phyloP scores from a whole-genome alignment of 345 rosid species.

The Populus simonii region DNA sequence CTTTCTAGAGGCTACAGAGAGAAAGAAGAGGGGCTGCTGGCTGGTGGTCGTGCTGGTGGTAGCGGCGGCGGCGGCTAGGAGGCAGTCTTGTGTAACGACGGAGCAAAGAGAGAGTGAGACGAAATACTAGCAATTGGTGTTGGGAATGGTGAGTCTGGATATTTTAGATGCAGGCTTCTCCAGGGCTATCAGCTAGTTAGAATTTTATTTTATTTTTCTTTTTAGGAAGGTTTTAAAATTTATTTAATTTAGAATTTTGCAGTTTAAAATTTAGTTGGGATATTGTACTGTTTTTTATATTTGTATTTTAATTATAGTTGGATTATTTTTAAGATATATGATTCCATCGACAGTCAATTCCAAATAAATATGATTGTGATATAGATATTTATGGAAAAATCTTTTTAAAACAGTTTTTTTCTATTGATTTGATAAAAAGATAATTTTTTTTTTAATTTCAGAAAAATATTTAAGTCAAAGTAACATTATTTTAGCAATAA shows the following conservation, averaged over 20 bases:
- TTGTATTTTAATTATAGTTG: neutral
- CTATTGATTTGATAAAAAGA: too few relatives aligned
- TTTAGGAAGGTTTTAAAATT: neutral
- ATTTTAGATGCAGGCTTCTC: neutral
- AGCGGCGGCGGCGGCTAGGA: neutral
- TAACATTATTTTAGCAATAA: too few relatives aligned
- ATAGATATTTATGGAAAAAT: too few relatives aligned
- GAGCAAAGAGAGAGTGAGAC: neutral
- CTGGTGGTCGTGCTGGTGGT: neutral
- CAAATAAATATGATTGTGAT: too few relatives aligned
- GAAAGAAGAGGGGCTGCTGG: neutral
- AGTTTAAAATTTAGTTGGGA: neutral
- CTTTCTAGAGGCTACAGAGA: neutral
- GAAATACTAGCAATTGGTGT: neutral
- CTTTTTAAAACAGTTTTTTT: too few relatives aligned
- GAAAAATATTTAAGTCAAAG: too few relatives aligned
- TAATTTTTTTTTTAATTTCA: too few relatives aligned
- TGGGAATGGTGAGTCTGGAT: neutral
- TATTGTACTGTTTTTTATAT: neutral
- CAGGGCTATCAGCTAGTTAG: neutral
- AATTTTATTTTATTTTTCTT: neutral
- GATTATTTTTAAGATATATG: neutral
- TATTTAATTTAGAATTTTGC: neutral
- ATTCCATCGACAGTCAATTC: too few relatives aligned
- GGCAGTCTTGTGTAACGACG: conserved; percentile 4